Conservation (phyloP, 2,329 filamentous ascomycete species). For the Exophiala oligosperma region DNA sequence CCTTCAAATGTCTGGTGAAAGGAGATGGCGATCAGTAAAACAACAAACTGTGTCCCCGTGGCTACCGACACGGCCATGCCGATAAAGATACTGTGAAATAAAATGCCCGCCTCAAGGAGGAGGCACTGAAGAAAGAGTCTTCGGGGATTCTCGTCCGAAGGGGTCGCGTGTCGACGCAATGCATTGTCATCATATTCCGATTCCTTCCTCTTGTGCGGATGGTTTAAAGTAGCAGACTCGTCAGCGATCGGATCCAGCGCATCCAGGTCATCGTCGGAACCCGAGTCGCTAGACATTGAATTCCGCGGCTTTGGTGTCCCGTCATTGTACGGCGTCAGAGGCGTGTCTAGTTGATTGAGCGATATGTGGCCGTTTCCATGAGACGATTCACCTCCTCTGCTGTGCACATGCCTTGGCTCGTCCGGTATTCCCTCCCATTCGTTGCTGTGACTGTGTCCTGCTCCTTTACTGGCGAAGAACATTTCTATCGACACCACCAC, state of each 20-base stretch:
- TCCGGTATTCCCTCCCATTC: constrained; percentile 47
- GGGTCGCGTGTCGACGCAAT: constrained; percentile 2
- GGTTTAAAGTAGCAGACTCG: constrained; percentile 32
- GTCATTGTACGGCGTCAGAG: constrained; percentile 16
- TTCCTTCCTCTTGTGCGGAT: constrained; percentile 27
- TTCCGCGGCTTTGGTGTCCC: constrained; percentile 14
- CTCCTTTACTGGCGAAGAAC: constrained; percentile 67
- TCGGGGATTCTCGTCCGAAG: constrained; percentile 53
- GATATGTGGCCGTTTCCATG: constrained; percentile 22
- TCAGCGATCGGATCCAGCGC: constrained; percentile 42
- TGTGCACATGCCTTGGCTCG: background rate
- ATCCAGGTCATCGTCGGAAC: constrained; percentile 57
- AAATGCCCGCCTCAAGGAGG: constrained; percentile 77
- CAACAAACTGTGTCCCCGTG: constrained; percentile 74
- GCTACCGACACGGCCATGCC: constrained; percentile 83
- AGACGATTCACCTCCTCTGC: constrained; percentile 1
- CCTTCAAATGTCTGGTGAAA: constrained; percentile 91
- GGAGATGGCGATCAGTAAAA: constrained; percentile 76
- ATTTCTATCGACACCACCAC: constrained; percentile 55
- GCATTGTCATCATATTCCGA: constrained; percentile 19
- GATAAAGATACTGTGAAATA: constrained; percentile 84
- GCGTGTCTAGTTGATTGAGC: constrained; percentile 13
- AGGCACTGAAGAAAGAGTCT: constrained; percentile 74
- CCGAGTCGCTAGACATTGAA: constrained; percentile 44
- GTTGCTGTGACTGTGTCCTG: constrained; percentile 57